Base-by-base conservation (phyloP, 148 eudicot species). In the Fagopyrum homotropicum region DNA sequence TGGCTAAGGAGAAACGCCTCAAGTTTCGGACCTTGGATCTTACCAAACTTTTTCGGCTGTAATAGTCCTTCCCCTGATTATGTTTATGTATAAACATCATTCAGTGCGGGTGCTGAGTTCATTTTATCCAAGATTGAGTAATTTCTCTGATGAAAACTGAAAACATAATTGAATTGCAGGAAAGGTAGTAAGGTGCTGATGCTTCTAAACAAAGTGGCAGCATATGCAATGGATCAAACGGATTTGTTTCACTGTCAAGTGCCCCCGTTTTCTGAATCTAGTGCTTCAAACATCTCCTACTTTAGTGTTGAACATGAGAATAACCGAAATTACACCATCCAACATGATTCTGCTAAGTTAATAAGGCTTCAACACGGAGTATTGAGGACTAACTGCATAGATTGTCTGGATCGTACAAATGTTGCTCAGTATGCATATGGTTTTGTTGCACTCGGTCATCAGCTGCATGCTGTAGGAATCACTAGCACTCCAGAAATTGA, bases 341-440 rank as follows among this genome's bases (percentile, higher is more conserved):
- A 75, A 29, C 43, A 64, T 66, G 75, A 78, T 45, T 73, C 47
- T 46, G 59, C 70, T 47, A 87, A 82, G 80, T 77, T 80, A 72
- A 76, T 74, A 40, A 82, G 75, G 82, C 77, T 82, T 78, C 99
- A 96, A 79, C 87, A 81, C 81, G 99, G 99, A 68, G 93, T 96
- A 72, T 78, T 96, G 70, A 81, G 99, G 78, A 96, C 99, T 45
- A 96, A 96, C 70, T 96, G 99, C 86, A 96, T 96, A 73, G 99
- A 96, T 71, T 96, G 99, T 81, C 83, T 96, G 83, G 99, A 96
- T 80, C 94, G 99, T 46, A 96, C 99, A 77, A 96, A 96, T 84
- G 98, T 89, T 77, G 97, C 97, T 6, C 99, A 96, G 76, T 96
- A 82, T 87, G 94, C 92, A 14, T 92, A 80, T 87, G 99, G 99